Evolutionary conservation across 1,284 basidiomycete genomes (phyloP).

Genomic region (Ceratobasidium sp.): DNA sequence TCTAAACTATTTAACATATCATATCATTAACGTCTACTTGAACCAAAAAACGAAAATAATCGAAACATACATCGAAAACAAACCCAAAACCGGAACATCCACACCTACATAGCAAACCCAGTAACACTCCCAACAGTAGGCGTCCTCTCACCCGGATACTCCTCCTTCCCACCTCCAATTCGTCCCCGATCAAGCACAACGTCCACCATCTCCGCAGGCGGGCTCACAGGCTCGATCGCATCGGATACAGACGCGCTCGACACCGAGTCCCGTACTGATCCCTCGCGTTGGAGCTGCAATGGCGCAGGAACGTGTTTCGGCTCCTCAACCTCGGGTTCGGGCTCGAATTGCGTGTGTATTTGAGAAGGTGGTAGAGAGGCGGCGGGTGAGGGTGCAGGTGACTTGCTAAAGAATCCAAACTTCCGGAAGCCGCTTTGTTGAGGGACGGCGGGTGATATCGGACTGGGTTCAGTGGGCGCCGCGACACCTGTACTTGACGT

Average conservation of each 20-base stretch:
- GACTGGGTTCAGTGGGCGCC: background rate
- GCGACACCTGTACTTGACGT: background rate
- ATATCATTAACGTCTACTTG: conserved; percentile 1
- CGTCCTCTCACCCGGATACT: conserved; percentile 26
- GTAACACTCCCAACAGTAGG: conserved; percentile 25
- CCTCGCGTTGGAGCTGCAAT: conserved; percentile 7
- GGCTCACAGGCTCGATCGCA: conserved; percentile 19
- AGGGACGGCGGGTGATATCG: background rate
- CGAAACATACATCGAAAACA: conserved; percentile 30
- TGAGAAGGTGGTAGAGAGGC: conserved; percentile 5
- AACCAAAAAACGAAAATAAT: background rate
- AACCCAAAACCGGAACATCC: background rate
- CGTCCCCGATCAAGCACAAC: conserved; percentile 18
- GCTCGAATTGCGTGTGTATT: conserved; percentile 9
- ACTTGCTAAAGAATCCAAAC: conserved; percentile 4
- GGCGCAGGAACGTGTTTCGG: conserved; percentile 23
- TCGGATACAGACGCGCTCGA: conserved; percentile 27
- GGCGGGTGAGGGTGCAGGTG: background rate
- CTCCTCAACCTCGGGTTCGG: conserved; percentile 29
- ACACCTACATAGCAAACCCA: conserved; percentile 31
- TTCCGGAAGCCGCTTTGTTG: conserved; percentile 27
- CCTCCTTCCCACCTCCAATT: background rate
- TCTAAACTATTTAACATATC: background rate
- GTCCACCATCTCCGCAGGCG: conserved; percentile 29
- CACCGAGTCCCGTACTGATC: conserved; percentile 25